Conservation (phyloP, 345 rosid genomes). For the Pugionium cornutum region DNA sequence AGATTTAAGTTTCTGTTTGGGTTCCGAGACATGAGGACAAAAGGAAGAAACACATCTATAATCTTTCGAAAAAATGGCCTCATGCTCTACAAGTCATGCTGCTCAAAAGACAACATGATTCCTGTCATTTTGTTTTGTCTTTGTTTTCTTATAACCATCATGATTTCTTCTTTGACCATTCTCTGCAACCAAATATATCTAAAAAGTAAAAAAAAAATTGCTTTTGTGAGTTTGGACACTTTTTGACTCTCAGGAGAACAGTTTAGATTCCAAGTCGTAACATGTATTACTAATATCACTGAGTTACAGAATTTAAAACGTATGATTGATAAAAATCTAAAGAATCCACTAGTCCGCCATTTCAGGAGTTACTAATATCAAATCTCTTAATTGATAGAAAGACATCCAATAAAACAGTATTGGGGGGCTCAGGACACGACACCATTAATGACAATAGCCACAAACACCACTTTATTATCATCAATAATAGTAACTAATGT, state of each 20-base stretch:
- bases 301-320: neutral
- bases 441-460: conserved; percentile 18
- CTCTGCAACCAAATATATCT: conserved; percentile 7
- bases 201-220: too few species aligned
- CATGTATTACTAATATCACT: too few species aligned
- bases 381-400: too few species aligned
- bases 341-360: neutral
- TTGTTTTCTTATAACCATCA: conserved; percentile 19
- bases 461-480: neutral
- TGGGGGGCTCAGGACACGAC: conserved; percentile 16
- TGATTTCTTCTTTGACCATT: conserved; percentile 25
- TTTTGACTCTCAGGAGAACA: too few species aligned
- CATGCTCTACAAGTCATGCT: neutral
- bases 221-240: too few species aligned
- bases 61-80: too few species aligned
- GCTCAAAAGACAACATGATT: conserved; percentile 19
- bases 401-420: conserved; percentile 26
- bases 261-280: too few species aligned
- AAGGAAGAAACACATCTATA: too few species aligned
- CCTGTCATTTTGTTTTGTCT: conserved; percentile 19
- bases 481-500: too few species aligned
- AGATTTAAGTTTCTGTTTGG: too few species aligned
- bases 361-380: neutral
- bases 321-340: neutral
- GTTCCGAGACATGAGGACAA: neutral